Percentiles rank a stretch among this genome's conserved stretches.
Conservation (phyloP, 1,139 yeast genomes). For the Scheffersomyces insectosa region DNA sequence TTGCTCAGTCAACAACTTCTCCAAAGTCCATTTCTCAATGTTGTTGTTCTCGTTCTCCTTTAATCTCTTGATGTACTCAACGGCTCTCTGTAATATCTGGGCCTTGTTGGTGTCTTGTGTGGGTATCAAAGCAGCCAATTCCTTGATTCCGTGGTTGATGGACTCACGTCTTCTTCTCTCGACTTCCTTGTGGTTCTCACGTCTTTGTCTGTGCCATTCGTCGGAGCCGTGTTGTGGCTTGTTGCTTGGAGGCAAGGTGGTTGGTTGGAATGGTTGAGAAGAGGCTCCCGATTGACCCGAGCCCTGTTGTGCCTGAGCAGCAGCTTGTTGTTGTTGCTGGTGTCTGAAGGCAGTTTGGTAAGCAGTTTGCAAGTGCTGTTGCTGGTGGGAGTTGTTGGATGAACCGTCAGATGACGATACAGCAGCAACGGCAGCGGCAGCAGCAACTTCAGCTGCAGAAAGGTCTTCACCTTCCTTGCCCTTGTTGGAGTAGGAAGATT, state of each 20-base stretch:
- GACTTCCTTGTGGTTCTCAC: slow-evolving; percentile 94
- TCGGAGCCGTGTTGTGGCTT: slow-evolving; percentile 68
- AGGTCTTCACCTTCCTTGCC: slow-evolving; percentile 13
- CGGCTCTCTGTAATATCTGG: slow-evolving; percentile 82
- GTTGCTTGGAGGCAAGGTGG: slow-evolving; percentile 33
- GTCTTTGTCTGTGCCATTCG: slow-evolving; percentile 85
- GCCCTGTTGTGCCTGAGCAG: slow-evolving; percentile 12
- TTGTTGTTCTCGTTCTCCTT: slow-evolving; percentile 86
- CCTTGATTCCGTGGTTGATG: slow-evolving; percentile 86
- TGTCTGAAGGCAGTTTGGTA: slow-evolving; percentile 33
- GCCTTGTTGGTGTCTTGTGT: slow-evolving; percentile 91
- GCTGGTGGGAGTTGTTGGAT: slow-evolving; percentile 18
- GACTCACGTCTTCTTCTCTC: slow-evolving; percentile 95
- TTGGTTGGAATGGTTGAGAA: slow-evolving; percentile 26
- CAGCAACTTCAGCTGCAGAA: slow-evolving; percentile 33
- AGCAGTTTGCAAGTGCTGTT: slow-evolving; percentile 26
- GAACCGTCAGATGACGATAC: slow-evolving; percentile 12
- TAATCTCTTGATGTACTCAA: slow-evolving; percentile 83
- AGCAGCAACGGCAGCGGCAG: slow-evolving; percentile 35
- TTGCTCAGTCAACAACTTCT: slow-evolving; percentile 87
- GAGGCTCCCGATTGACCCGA: slow-evolving; percentile 7
- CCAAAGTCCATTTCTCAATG: slow-evolving; percentile 92
- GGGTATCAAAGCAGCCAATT: slow-evolving; percentile 79
- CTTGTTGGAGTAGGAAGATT: slow-evolving; percentile 31
- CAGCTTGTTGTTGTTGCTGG: slow-evolving; percentile 19